phyloP scores from a whole-genome alignment of 495 filamentous ascomycete genomes.

The Tuber calosporum region DNA sequence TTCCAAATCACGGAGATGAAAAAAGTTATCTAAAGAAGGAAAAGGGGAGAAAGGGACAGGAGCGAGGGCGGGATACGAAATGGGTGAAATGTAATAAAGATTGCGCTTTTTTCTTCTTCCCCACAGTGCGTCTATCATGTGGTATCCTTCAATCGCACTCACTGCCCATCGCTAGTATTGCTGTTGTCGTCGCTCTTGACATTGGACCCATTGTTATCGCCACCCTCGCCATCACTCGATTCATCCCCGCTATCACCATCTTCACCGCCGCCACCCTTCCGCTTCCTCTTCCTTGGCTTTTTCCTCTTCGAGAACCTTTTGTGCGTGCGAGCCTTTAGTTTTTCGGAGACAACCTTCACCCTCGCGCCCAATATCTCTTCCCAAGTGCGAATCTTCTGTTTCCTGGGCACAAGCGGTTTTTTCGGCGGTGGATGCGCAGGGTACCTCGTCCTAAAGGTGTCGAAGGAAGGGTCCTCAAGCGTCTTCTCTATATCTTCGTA shows the following conservation, averaged over 20 bases:
- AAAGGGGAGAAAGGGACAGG: background rate
- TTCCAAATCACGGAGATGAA: background rate
- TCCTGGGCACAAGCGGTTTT: background rate
- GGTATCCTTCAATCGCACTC: background rate
- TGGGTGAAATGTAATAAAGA: background rate
- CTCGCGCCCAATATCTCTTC: background rate
- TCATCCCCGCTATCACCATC: background rate
- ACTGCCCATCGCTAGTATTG: background rate
- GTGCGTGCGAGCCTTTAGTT: background rate
- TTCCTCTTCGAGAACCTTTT: conserved; percentile 3
- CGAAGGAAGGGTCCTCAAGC: background rate
- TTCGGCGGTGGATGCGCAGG: background rate
- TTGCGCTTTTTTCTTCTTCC: background rate
- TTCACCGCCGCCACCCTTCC: background rate
- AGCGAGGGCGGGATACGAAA: background rate
- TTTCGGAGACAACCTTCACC: conserved; percentile 3
- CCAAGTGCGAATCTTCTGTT: conserved; percentile 1
- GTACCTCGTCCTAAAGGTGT: background rate
- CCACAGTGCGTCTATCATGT: background rate
- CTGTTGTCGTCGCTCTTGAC: background rate
- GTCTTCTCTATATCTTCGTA: background rate
- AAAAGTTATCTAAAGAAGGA: background rate
- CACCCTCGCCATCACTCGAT: background rate
- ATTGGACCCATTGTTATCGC: background rate
- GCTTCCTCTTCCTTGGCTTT: background rate